Conservation (phyloP, 805 yeast species). For the Metschnikowia amazonensis region DNA sequence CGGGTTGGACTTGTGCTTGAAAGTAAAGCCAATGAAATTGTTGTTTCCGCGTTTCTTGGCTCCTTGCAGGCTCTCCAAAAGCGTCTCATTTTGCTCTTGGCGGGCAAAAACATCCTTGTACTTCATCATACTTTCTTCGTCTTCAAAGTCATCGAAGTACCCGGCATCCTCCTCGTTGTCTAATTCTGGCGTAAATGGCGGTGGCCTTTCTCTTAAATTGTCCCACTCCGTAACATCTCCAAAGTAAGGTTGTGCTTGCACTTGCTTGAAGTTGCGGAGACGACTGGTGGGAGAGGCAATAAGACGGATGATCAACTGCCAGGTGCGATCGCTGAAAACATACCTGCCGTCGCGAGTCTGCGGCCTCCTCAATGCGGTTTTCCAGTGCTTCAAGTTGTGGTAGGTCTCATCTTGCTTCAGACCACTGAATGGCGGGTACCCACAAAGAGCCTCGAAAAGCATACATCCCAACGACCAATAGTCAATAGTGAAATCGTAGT, state of each 20-base stretch:
- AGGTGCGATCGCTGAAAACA: constrained; percentile 93
- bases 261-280: constrained; percentile 73
- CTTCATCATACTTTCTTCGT: constrained; percentile 95
- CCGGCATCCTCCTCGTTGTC: constrained; percentile 99
- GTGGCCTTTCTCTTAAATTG: constrained; percentile 60
- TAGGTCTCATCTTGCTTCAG: constrained; percentile 92
- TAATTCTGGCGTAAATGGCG: constrained; percentile 95
- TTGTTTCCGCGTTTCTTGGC: constrained; percentile 45
- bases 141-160: constrained; percentile 94
- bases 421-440: constrained; percentile 97
- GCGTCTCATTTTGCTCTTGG: constrained; percentile 75
- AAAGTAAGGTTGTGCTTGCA: constrained; percentile 76
- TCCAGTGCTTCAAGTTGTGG: constrained; percentile 90
- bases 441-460: constrained; percentile 91
- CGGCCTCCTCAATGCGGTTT: constrained; percentile 81
- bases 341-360: constrained; percentile 85
- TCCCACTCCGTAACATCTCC: constrained; percentile 74
- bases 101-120: constrained; percentile 96
- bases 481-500: constrained; percentile 93
- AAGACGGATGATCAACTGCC: constrained; percentile 78
- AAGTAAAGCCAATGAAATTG: constrained; percentile 92
- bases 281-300: constrained; percentile 78
- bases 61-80: constrained; percentile 51
- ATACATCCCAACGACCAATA: constrained; percentile 99
- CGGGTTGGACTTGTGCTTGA: constrained; percentile 73